phyloP scores from a whole-genome alignment of 164 flowering plant species.

The Aristolochia californica region DNA sequence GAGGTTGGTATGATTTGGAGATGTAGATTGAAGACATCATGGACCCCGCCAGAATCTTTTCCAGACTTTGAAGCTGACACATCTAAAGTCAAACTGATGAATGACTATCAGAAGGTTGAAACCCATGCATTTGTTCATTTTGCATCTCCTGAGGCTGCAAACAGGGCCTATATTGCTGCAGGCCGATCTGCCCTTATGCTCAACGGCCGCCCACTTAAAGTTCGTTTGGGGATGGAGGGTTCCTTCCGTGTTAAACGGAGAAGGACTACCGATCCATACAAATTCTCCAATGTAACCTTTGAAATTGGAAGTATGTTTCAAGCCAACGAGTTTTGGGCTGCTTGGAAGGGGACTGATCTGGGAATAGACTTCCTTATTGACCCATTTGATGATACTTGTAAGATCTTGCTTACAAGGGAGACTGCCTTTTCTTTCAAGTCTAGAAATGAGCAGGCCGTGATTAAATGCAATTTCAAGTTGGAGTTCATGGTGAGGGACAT shows the following conservation, averaged over 20 bases:
- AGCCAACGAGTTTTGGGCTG: slow-evolving; percentile 43
- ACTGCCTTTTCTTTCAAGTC: slow-evolving; percentile 56
- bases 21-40: slow-evolving; percentile 76
- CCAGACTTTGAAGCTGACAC: slow-evolving; percentile 39
- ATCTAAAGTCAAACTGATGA: slow-evolving; percentile 9
- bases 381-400: slow-evolving; percentile 69
- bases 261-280: slow-evolving; percentile 37
- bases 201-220: slow-evolving; percentile 31
- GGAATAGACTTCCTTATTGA: slow-evolving; percentile 77
- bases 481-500: slow-evolving; percentile 70
- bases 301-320: slow-evolving; percentile 52
- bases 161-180: slow-evolving; percentile 35
- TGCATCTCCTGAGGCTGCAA: slow-evolving; percentile 35
- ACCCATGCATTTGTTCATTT: slow-evolving; percentile 97
- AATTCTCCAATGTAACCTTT: slow-evolving; percentile 37
- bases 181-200: slow-evolving; percentile 38
- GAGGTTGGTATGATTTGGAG: slow-evolving; percentile 56
- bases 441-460: slow-evolving; percentile 22
- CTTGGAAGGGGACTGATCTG: slow-evolving; percentile 58
- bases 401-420: slow-evolving; percentile 48
- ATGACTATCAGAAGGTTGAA: slow-evolving; percentile 43
- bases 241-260: slow-evolving; percentile 43
- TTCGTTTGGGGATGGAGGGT: slow-evolving; percentile 53
- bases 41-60: slow-evolving; percentile 63
- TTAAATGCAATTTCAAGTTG: slow-evolving; percentile 73